phyloP scores from a whole-genome alignment of 768 basidiomycete species.

The Trametes elegans region DNA sequence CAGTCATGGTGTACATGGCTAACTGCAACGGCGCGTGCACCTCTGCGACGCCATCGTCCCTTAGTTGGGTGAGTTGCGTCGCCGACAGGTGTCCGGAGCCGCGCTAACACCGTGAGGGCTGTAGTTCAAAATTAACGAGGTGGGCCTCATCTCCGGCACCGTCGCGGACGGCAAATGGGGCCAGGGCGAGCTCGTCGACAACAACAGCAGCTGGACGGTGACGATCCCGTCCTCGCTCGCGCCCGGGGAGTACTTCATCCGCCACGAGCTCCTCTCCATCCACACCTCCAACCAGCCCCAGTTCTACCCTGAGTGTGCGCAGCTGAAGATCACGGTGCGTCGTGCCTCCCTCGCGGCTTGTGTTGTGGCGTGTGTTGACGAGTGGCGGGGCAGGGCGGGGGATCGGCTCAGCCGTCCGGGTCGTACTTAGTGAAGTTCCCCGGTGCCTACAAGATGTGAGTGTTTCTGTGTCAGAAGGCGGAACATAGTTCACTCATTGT shows the following conservation, averaged over 20 bases:
- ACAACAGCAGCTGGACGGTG: conserved; percentile 34
- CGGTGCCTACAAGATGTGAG: conserved; percentile 31
- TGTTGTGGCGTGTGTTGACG: background rate
- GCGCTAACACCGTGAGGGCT: too few relatives aligned
- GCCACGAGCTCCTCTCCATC: conserved; percentile 34
- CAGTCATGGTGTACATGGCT: conserved; percentile 38
- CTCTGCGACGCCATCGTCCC: conserved; percentile 27
- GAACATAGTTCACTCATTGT: background rate
- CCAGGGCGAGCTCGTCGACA: conserved; percentile 33
- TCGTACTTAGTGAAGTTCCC: conserved; percentile 38
- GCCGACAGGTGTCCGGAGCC: too few relatives aligned
- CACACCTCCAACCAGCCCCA: conserved; percentile 28
- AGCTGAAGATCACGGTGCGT: conserved; percentile 28
- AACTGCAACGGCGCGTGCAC: conserved; percentile 35
- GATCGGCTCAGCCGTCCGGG: conserved; percentile 26
- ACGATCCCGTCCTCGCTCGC: conserved; percentile 21
- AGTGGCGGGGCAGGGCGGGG: background rate
- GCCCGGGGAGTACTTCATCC: conserved; percentile 30
- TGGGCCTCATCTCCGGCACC: conserved; percentile 33
- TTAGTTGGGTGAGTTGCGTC: conserved; percentile 28
- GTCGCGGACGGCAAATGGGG: conserved; percentile 34
- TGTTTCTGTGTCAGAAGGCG: background rate
- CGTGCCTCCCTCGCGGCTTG: background rate
- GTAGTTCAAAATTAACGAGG: conserved; percentile 39
- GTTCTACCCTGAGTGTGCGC: conserved; percentile 28